Base-by-base conservation (phyloP, 208 protist genomes). In the Ichthyophonus hoferi region DNA sequence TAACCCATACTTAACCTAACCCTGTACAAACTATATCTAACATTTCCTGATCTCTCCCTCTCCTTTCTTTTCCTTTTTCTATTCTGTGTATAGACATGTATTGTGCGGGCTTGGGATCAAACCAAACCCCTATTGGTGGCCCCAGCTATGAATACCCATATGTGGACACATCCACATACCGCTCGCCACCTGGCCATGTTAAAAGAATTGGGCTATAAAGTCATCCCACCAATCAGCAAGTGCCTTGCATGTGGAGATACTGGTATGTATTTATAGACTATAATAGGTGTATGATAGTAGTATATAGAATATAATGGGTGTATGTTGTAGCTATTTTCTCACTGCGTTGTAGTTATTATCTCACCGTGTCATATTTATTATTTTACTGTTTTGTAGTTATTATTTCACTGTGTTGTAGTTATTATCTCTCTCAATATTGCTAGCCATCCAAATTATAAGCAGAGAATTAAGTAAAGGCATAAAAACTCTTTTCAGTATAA, bases 81-180 rank as follows among this genome's bases (percentile, higher is more conserved):
- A n/a, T n/a, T n/a, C n/a, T n/a, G n/a, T n/a, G n/a, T n/a, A n/a
- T 34, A 85, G 83, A 98, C 95, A 1, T 98, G 96, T 83, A 94
- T 99, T 0, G 95, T 96, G 90, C 95, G 97, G 31, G 97, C 97
- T 50, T 99, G 98, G 97, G 95, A 98, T 84, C 88, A 93, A 37
- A 86, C 38, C 58, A 42, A 67, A 88, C 95, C 96, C 2, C 93
- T 99, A 35, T 90, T 99, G 79, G 89, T 98, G n/a, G 97, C 96
- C 83, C 97, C 98, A 1, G 97, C 98, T 17, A 99, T 99, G 98
- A 99, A 99, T 94, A 98, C 97, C 2, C 91, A 96, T 88, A 99
- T 99, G 98, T 99, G 96, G 96, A 95, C 93, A 33, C 97, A 99
- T 91, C 97, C 96, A 38, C 89, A 98, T 83, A 98, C 97, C 0